Base-by-base conservation (phyloP, 176 grass and related monocot species). In the Pontederia crassipes region DNA sequence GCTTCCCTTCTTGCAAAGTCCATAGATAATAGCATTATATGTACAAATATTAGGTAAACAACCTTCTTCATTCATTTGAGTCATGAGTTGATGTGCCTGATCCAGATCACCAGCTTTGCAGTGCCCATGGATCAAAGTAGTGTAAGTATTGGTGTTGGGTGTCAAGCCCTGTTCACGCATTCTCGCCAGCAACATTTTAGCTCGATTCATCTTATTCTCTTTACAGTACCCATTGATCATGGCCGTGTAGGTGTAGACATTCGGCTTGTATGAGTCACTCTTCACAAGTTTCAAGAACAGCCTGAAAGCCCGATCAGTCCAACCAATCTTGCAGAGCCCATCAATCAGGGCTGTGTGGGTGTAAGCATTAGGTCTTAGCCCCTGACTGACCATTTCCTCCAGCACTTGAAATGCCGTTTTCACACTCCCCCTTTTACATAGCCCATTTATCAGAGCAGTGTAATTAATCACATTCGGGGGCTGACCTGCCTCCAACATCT, bases 321-420 rank as follows among this genome's bases (percentile, higher is more conserved):
- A 97, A 13, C 92, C 92, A 45, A 97, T 88, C 85, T 88, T 91
- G 78, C 93, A 91, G 18, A 97, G 63, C 6, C 92, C 92, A 20
- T 89, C 24, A 1, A 97, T 91, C 52, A 97, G 55, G 4, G 79
- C 64, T 0, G 84, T 91, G 59, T 97, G 93, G 0, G 93, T 91
- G 76, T 97, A 97, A 46, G 85, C 81, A n/a, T 91, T 88, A 0
- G 79, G 87, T 49, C 91, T 97, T 73, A 91, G 20, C 17, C 83
- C 92, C 51, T 69, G 81, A 45, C 58, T 17, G 3, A 87, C 80
- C 92, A 90, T 97, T 75, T 87, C 92, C 76, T 91, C 87, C 64
- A 97, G 77, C 56, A 97, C 79, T 65, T 74, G 80, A 78, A 97
- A 91, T 16, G 83, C 87, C 62, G 90, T 86, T 72, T 90, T 90